Evolutionary conservation across 2,329 filamentous ascomycete genomes (phyloP).

Genomic region (Apiospora phragmitis): DNA sequence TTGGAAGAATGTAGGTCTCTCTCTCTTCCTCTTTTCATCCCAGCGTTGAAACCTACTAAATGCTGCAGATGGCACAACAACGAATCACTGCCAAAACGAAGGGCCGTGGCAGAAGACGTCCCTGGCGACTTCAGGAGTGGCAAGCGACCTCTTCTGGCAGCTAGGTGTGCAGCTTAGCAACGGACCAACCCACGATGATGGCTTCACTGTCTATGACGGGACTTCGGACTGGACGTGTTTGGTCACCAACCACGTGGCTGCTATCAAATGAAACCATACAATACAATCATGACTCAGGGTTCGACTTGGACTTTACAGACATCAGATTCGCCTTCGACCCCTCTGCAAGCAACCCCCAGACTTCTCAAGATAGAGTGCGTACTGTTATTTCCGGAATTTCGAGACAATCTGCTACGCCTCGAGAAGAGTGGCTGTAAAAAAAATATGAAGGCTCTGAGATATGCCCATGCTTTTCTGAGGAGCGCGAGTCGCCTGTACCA

Average conservation of each 20-base stretch:
- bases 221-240: constrained; percentile 43
- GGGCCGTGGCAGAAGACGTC: constrained; percentile 30
- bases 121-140: constrained; percentile 27
- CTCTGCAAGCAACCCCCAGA: background rate
- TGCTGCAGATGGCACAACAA: constrained; percentile 25
- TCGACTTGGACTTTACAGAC: background rate
- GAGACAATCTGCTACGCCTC: background rate
- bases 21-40: too few species aligned
- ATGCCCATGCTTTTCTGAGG: background rate
- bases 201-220: constrained; percentile 46
- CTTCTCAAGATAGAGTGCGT: background rate
- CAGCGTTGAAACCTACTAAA: background rate
- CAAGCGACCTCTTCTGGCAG: constrained; percentile 34
- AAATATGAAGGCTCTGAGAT: background rate
- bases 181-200: constrained; percentile 43
- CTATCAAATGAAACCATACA: constrained; percentile 22
- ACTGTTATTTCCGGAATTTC: too few species aligned
- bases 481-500: background rate
- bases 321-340: background rate
- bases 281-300: background rate
- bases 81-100: constrained; percentile 31
- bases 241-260: constrained; percentile 44
- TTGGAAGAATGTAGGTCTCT: constrained; percentile 40
- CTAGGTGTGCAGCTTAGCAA: constrained; percentile 35
- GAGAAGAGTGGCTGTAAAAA: background rate